Conservation (phyloP, 108 stramenopile species). For the Cyclotella cryptica region DNA sequence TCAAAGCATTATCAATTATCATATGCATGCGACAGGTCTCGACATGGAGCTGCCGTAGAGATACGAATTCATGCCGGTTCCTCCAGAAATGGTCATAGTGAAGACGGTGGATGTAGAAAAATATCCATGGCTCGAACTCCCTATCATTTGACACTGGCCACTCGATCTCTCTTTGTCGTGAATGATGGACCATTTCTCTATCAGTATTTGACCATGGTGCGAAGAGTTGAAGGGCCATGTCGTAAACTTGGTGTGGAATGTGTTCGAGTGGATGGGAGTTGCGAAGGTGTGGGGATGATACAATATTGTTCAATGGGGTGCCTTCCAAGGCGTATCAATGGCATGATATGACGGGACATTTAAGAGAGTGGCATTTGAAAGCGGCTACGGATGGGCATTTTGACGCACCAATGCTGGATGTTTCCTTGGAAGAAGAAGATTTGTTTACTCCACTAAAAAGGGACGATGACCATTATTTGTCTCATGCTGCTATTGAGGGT, state of each 20-base stretch:
- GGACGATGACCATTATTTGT: not conserved
- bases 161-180: slow-evolving; percentile 53
- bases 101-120: too few species aligned
- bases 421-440: slow-evolving; percentile 42
- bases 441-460: slow-evolving; percentile 28
- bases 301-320: slow-evolving; percentile 40
- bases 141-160: slow-evolving; percentile 63
- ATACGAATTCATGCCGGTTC: slow-evolving; percentile 59
- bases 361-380: slow-evolving; percentile 46
- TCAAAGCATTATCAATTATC: slow-evolving; percentile 68
- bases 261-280: slow-evolving; percentile 66
- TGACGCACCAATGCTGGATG: slow-evolving; percentile 52
- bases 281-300: slow-evolving; percentile 22
- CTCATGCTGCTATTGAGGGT: too few species aligned
- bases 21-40: slow-evolving; percentile 44
- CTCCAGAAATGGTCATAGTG: not conserved
- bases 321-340: slow-evolving; percentile 72
- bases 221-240: slow-evolving; percentile 42
- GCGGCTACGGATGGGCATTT: slow-evolving; percentile 54
- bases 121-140: slow-evolving; percentile 46
- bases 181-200: slow-evolving; percentile 73
- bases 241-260: slow-evolving; percentile 34
- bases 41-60: slow-evolving; percentile 59
- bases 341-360: slow-evolving; percentile 54
- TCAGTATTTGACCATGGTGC: slow-evolving; percentile 47